Evolutionary conservation across 176 grass and related monocot species (phyloP), one percentile per base, ranked within the genome.

Genomic region (Poa annua): DNA sequence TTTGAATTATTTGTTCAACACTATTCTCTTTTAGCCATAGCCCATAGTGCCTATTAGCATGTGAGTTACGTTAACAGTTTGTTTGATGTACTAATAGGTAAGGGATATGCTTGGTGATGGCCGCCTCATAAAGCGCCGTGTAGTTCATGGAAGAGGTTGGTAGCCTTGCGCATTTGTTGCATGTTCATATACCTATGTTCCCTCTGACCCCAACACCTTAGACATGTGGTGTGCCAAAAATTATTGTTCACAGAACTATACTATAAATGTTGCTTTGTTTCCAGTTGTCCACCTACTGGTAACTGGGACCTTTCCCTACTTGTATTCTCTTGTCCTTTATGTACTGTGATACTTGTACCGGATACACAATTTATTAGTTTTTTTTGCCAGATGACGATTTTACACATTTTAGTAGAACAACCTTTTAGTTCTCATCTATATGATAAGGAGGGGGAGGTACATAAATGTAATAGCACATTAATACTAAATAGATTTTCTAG

Each of bases 51-150:
- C 21, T 59, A 51, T 42, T 57, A 8, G 21, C 85, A 47, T 22
- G 36, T 4, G 25, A 34, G 60, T 50, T 75, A 38, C 55, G 17
- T 55, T 81, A 82, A 81, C 26, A 57, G 47, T 66, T 80, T 72
- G 47, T 86, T 47, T 72, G 45, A 73, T 86, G 25, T 65, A 78
- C 71, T 71, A 69, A 87, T 84, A 98, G 96, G 92, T 98, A 55
- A 98, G 96, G 84, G 96, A 98, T 71, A 98, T 98, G 92, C 92
- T 95, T 83, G 96, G 96, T 49, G 96, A 98, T 90, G 96, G 96
- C 12, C 96, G 96, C 61, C 96, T 98, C 59, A 95, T 98, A 86
- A 98, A 98, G 80, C 88, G 96, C 1, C 96, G 96, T 77, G 67
- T 98, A 75, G 80, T 93, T 77, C 85, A 98, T 87, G 96, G 96